These are phyloP conservation scores for Fragaria ananassa DNA, from an alignment of 306 rosid genomes.

Conservation along the genomic window DNA sequence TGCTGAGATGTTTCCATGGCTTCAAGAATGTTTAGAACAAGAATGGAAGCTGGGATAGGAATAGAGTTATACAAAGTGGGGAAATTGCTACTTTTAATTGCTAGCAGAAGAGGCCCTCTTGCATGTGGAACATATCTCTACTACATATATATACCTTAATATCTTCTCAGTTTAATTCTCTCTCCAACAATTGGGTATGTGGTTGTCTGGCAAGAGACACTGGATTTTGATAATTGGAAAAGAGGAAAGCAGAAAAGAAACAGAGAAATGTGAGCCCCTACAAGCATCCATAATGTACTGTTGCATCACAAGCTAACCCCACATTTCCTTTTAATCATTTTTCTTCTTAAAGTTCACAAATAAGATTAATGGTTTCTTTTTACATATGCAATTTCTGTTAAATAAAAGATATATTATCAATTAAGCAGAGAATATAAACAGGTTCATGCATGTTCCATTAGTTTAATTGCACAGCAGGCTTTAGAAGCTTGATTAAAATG, in stretches of 20 bases:
- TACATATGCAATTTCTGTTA: conserved; percentile 20
- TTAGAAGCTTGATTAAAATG: conserved; percentile 2
- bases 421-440: conserved; percentile 27
- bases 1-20: conserved; percentile 82
- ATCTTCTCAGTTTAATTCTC: conserved; percentile 43
- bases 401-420: conserved; percentile 21
- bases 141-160: conserved; percentile 31
- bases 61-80: conserved; percentile 27
- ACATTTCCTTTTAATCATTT: conserved; percentile 54
- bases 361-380: conserved; percentile 33
- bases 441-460: conserved; percentile 38
- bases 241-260: conserved; percentile 40
- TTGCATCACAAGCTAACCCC: conserved; percentile 58
- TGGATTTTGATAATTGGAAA: conserved; percentile 55
- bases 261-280: conserved; percentile 59
- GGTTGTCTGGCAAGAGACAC: conserved; percentile 80
- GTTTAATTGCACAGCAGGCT: conserved; percentile 3
- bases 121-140: conserved; percentile 37
- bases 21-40: conserved; percentile 22
- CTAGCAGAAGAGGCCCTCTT: conserved; percentile 34
- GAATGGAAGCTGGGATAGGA: conserved; percentile 18
- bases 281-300: conserved; percentile 62
- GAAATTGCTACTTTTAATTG: conserved; percentile 25
- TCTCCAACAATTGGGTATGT: conserved; percentile 68
- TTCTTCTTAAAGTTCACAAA: conserved; percentile 37